Base-by-base conservation (phyloP, 2,329 filamentous ascomycete genomes). In the Aspergillus sp. region DNA sequence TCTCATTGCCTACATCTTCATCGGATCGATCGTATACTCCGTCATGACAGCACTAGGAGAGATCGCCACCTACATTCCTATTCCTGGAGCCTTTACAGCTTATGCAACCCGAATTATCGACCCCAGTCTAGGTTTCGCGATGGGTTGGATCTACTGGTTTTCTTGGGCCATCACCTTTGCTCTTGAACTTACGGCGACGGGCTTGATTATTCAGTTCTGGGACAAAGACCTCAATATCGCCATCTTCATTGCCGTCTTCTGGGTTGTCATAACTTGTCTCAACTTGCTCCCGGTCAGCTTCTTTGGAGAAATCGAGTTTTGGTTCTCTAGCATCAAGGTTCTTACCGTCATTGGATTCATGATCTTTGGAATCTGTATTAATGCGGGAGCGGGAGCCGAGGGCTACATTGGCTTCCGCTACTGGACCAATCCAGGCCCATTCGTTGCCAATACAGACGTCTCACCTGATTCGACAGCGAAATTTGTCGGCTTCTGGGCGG, bases 91-190 rank as follows among this genome's bases (percentile, higher is more conserved):
- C 46, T 93, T 93, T 73, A 91, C 90, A 31, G 84, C 88, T 47
- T 94, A 93, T 69, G 90, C 91, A 23, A 84, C 87, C 45, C 89
- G 91, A 19, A 92, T 94, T 69, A 84, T 92, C 61, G 88, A 91
- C 70, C 87, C 86, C 11, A 88, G 87, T 59, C 80, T 92, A 52
- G 90, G 89, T 7, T 93, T 93, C 69, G 84, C 90, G 22, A 90
- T 93, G 84, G 91, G 91, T 22, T 93, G 90, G 90, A 88, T 91
- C 62, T 93, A 93, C 77, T 93, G 89, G 88, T 92, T 92, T 72
- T 88, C 85, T 51, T 93, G 89, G 89, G 83, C 87, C 25, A 86
- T 89, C 60, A 92, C 90, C 0, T 91, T 86, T 67, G 89, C 89
- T 0, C 83, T 92, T 8, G 90, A 93, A 72, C 81, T 93, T 45